phyloP scores from a whole-genome alignment of 1,284 basidiomycete species.

The Ganoderma sinense region DNA sequence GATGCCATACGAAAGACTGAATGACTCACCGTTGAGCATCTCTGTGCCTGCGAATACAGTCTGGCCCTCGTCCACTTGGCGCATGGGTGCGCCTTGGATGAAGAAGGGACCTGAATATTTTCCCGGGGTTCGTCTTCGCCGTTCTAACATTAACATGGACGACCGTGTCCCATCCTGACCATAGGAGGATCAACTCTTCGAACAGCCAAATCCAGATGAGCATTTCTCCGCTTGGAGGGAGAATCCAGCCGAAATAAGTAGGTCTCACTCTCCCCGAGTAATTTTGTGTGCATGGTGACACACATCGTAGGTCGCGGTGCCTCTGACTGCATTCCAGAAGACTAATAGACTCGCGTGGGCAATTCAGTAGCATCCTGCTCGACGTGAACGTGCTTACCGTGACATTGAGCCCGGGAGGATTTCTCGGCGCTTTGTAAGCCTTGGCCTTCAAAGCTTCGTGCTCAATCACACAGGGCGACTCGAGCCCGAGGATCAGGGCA shows the following conservation, averaged over 20 bases:
- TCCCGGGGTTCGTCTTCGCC: no score
- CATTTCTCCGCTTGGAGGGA: neutral
- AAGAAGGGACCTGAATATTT: slow-evolving; percentile 43
- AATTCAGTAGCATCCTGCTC: neutral
- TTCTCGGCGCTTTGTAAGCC: neutral
- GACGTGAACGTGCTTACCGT: neutral
- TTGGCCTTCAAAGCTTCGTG: neutral
- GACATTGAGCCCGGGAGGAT: no score
- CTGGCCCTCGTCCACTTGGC: slow-evolving; percentile 37
- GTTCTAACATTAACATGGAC: neutral
- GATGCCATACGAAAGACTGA: neutral
- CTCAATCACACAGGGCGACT: no score
- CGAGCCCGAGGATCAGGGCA: no score
- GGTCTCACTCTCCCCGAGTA: neutral
- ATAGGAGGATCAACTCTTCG: neutral
- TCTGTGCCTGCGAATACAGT: slow-evolving; percentile 34
- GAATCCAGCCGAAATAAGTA: neutral
- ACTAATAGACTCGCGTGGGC: neutral
- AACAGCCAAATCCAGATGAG: neutral
- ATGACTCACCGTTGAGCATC: slow-evolving; percentile 33
- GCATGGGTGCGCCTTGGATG: slow-evolving; percentile 33
- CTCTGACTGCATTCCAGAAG: neutral
- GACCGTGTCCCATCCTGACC: no score
- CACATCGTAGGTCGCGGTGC: neutral
- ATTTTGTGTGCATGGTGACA: neutral